Conservation (phyloP, 345 rosid genomes). For the Populus pruinosa region DNA sequence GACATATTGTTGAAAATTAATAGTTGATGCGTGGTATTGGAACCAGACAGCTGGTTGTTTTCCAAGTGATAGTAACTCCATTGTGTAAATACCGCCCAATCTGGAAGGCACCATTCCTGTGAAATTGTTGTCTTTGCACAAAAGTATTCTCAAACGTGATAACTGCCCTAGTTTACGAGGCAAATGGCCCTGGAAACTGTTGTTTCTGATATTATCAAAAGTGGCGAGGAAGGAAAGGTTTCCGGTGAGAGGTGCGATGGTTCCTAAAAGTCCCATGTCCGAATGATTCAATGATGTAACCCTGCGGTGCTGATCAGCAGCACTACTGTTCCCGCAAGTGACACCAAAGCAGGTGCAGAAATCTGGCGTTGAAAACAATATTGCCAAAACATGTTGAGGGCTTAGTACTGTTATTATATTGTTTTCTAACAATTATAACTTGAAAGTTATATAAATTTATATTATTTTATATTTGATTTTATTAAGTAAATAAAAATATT, state of each 20-base stretch:
- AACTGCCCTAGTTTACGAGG: no score
- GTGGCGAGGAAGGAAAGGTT: background rate
- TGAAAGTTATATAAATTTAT: no score
- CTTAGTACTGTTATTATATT: background rate
- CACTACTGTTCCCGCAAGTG: background rate
- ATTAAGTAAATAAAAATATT: no score
- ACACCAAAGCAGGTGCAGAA: background rate
- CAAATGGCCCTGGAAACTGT: background rate
- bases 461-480: no score
- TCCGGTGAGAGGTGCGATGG: background rate
- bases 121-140: background rate
- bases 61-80: no score
- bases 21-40: no score
- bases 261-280: background rate
- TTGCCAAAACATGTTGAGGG: background rate
- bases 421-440: no score
- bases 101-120: background rate
- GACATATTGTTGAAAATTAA: no score
- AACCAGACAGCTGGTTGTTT: no score
- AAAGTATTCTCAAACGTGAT: no score
- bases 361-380: background rate
- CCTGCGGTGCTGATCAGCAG: background rate
- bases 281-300: background rate
- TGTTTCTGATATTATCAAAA: background rate
- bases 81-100: no score